phyloP scores from a whole-genome alignment of 495 filamentous ascomycete species.

The Entonaema liquescens region DNA sequence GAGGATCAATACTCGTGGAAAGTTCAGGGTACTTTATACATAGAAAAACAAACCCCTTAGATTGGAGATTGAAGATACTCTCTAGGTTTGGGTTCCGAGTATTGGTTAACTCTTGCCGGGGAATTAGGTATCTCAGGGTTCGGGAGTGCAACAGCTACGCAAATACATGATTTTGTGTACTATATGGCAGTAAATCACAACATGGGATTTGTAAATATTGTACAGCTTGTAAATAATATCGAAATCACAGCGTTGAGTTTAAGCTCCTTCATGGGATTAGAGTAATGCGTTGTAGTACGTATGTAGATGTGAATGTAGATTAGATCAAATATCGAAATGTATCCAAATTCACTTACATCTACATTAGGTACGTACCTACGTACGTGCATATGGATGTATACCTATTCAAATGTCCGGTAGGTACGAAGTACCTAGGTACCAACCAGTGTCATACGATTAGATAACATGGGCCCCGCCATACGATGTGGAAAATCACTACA shows the following conservation, averaged over 20 bases:
- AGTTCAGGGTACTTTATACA: not conserved
- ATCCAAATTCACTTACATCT: no score
- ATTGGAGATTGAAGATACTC: not conserved
- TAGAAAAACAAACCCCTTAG: not conserved
- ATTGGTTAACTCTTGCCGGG: not conserved
- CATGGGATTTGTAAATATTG: no score
- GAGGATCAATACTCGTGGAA: not conserved
- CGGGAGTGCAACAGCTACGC: not conserved
- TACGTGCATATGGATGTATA: no score
- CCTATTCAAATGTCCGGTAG: no score
- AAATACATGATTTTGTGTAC: not conserved
- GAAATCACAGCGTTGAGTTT: no score
- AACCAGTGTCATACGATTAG: slow-evolving; percentile 1
- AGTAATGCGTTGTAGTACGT: not conserved
- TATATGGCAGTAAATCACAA: not conserved
- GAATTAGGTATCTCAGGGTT: not conserved
- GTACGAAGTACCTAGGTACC: no score
- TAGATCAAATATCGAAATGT: no score
- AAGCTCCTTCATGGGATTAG: not conserved
- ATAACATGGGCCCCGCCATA: not conserved
- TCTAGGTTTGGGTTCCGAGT: not conserved
- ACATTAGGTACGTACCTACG: no score
- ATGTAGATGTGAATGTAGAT: no score
- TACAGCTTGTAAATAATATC: no score
- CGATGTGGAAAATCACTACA: not conserved